Evolutionary conservation across 352 stramenopile species (phyloP), one percentile per base, ranked within the genome.

Genomic region (Phytopythium helicoides): DNA sequence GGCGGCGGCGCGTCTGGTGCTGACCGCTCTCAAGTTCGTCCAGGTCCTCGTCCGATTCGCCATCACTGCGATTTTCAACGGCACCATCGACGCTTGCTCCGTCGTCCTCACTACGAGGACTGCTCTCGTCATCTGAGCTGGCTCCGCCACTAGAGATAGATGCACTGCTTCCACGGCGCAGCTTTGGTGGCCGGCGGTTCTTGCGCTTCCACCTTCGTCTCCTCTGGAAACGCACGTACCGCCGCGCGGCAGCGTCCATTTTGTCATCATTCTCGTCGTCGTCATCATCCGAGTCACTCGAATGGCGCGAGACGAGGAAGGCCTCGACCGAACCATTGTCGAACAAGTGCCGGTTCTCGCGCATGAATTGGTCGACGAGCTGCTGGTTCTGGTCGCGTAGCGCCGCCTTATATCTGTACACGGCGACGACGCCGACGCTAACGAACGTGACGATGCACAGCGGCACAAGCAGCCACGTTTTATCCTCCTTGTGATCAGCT

Each of bases 401-500:
- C 3, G 70, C 64, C 15, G 70, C 65, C 48, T 79, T 76, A 56
- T 79, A 84, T 14, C 67, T 52, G 39, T 84, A 81, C 11, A 84
- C 65, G 0, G 66, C 64, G n/a, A 80, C 58, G 0, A 64, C 67
- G 6, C 64, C 73, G n/a, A 82, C 56, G 22, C 67, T 71, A 31
- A 81, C 57, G 36, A 86, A 78, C 3, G 71, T 65, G 31, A 74
- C 60, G 40, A 87, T 78, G 50, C 66, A 74, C 16, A 85, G 50
- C 44, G 74, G 72, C 38, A 86, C 73, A 3, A 89, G 60, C 50
- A 89, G 58, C 74, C 77, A 86, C 47, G 62, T 76, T 54, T 76
- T 64, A 52, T 77, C 68, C 38, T 73, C 64, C 26, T 80, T 72
- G 42, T 78, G 60, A 39, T 79, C 69, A 11, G 68, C 63, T 5